Evolutionary conservation across 192 early-diverging fungal genomes (phyloP).

Genomic region (Coemansia sp.): DNA sequence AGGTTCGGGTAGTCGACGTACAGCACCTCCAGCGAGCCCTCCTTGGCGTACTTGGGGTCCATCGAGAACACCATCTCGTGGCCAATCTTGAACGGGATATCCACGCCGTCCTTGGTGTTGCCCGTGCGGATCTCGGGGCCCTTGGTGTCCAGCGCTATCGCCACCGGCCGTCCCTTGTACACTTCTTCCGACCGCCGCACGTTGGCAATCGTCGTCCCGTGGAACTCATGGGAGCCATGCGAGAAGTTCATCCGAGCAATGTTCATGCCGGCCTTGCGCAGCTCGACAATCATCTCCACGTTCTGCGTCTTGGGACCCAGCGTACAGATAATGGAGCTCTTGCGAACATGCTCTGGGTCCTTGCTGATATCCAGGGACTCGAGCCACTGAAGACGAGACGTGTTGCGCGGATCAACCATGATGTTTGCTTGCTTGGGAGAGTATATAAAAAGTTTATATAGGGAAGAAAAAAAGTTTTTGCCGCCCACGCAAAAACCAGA

Average conservation of each 20-base stretch:
- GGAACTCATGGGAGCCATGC: constrained; percentile 68
- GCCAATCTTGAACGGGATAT: constrained; percentile 70
- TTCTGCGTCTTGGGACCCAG: constrained; percentile 76
- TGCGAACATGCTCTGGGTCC: constrained; percentile 60
- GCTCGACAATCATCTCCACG: constrained; percentile 64
- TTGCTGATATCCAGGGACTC: constrained; percentile 62
- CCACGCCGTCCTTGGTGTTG: constrained; percentile 68
- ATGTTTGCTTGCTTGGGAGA: not conserved
- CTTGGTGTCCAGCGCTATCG: constrained; percentile 81
- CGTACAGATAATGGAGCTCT: constrained; percentile 83
- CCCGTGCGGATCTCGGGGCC: constrained; percentile 88
- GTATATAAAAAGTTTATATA: not conserved
- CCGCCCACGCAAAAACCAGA: no score
- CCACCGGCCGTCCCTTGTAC: constrained; percentile 53
- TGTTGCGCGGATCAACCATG: constrained; percentile 54
- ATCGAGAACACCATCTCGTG: constrained; percentile 79
- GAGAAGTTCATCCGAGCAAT: constrained; percentile 80
- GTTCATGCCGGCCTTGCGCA: constrained; percentile 77
- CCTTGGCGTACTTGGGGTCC: constrained; percentile 60
- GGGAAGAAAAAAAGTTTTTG: no score
- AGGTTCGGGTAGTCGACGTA: constrained; percentile 82
- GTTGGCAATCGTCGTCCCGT: constrained; percentile 71
- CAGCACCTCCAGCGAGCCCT: constrained; percentile 64
- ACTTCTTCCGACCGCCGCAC: constrained; percentile 56
- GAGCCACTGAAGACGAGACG: constrained; percentile 72